Percentiles rank a stretch among this genome's conserved stretches.
These are phyloP conservation scores for Yarrowia deformans DNA, from an alignment of 805 yeast genomes.

Conservation along the genomic window DNA sequence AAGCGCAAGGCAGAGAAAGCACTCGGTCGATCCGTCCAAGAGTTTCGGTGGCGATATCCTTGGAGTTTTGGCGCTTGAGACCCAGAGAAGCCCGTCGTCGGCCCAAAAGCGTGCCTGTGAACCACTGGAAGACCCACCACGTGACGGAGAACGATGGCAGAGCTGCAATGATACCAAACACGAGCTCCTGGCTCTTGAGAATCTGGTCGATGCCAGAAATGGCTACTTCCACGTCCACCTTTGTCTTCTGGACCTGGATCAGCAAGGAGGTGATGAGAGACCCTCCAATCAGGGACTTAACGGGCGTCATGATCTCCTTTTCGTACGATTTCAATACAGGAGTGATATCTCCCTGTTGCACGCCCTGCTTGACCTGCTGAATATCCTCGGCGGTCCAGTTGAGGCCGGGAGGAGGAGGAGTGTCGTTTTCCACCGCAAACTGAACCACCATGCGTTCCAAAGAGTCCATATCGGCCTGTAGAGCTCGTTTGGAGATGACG, in stretches of 20 bases:
- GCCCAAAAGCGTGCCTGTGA: conserved; percentile 41
- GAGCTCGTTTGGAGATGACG: conserved; percentile 77
- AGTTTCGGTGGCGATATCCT: conserved; percentile 53
- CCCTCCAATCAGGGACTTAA: conserved; percentile 70
- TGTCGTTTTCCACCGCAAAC: conserved; percentile 57
- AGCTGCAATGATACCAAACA: conserved; percentile 91
- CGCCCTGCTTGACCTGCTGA: conserved; percentile 55
- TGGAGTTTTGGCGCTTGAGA: conserved; percentile 38
- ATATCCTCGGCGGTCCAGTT: conserved; percentile 20
- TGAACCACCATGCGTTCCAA: conserved; percentile 88
- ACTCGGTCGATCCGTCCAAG: conserved; percentile 68
- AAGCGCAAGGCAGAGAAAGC: conserved; percentile 48
- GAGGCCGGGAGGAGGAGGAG: conserved; percentile 10
- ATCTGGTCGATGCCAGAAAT: conserved; percentile 89
- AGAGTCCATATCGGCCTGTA: conserved; percentile 78
- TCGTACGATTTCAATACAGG: conserved; percentile 84
- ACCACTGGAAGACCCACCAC: conserved; percentile 50
- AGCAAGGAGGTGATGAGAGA: conserved; percentile 75
- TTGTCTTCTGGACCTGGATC: conserved; percentile 94
- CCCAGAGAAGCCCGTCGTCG: conserved; percentile 42
- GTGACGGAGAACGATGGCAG: conserved; percentile 67
- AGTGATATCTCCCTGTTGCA: conserved; percentile 78
- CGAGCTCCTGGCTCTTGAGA: conserved; percentile 87
- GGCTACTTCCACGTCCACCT: conserved; percentile 93
- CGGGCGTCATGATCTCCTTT: conserved; percentile 70